Conservation (phyloP, 2,329 filamentous ascomycete species). For the Domatiomyces globalis region DNA sequence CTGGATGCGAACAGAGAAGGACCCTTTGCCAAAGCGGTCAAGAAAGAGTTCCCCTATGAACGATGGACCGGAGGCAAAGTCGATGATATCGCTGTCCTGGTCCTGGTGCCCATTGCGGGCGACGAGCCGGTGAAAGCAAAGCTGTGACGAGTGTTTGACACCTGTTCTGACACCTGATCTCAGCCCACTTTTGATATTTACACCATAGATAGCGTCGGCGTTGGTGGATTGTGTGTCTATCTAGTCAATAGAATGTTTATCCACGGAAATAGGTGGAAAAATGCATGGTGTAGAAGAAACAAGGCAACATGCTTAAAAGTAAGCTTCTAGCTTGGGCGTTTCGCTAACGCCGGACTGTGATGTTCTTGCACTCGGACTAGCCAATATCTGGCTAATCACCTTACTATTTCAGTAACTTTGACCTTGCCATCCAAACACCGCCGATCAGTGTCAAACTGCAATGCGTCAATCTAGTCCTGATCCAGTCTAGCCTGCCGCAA, state of each 20-base stretch:
- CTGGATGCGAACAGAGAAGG: constrained; percentile 69
- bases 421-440: not conserved
- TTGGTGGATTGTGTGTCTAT: not conserved
- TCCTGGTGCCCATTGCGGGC: constrained; percentile 59
- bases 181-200: not conserved
- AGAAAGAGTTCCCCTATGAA: constrained; percentile 72
- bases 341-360: not conserved
- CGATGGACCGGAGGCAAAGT: constrained; percentile 84
- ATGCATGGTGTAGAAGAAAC: not conserved
- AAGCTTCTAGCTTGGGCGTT: not conserved
- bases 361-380: not conserved
- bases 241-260: too few relatives aligned
- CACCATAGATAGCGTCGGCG: not conserved
- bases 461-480: not conserved
- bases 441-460: not conserved
- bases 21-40: constrained; percentile 88
- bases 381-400: not conserved
- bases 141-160: constrained; percentile 6
- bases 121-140: constrained; percentile 12
- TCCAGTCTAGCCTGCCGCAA: not conserved
- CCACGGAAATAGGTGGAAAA: not conserved
- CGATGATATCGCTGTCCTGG: constrained; percentile 85
- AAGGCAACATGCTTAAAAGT: not conserved
- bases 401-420: not conserved
- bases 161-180: not conserved